Evolutionary conservation across 208 protist species (phyloP).

Genomic region (Trypanosoma cruzi): DNA sequence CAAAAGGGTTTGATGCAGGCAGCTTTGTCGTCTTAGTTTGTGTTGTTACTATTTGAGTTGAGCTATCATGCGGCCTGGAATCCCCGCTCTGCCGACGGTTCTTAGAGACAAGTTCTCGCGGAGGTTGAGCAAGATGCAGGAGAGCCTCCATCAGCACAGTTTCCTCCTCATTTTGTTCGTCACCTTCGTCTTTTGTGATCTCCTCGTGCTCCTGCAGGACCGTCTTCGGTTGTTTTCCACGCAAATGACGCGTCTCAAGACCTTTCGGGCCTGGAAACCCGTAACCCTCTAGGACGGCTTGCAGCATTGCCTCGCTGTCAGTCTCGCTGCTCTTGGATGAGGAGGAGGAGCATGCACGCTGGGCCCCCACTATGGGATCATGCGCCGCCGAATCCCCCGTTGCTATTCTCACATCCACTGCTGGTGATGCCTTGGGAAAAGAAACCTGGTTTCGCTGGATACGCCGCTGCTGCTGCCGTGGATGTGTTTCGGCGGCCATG

Average conservation of each 20-base stretch:
- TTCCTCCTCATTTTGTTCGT: slow-evolving; percentile 10
- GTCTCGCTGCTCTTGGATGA: neutral
- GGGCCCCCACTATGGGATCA: neutral
- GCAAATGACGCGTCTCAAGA: neutral
- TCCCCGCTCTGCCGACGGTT: neutral
- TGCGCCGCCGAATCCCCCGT: neutral
- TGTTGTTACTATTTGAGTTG: neutral
- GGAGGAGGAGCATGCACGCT: neutral
- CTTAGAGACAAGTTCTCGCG: slow-evolving; percentile 2
- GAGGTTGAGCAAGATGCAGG: neutral
- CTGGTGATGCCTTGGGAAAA: neutral
- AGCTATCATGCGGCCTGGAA: neutral
- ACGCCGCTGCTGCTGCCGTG: neutral
- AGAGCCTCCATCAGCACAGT: slow-evolving; percentile 8
- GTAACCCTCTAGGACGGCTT: slow-evolving; percentile 7
- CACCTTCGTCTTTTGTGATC: neutral
- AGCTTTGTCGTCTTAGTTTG: neutral
- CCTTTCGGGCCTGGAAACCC: neutral
- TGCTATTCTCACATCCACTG: neutral
- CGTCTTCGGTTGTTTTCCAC: neutral
- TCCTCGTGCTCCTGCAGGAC: neutral
- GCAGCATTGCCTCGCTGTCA: neutral
- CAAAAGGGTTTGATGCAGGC: neutral
- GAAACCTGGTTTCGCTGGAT: neutral
- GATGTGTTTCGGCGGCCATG: too few species aligned